Evolutionary conservation across 176 grass and related monocot genomes (phyloP).

Genomic region (Bromus sterilis): DNA sequence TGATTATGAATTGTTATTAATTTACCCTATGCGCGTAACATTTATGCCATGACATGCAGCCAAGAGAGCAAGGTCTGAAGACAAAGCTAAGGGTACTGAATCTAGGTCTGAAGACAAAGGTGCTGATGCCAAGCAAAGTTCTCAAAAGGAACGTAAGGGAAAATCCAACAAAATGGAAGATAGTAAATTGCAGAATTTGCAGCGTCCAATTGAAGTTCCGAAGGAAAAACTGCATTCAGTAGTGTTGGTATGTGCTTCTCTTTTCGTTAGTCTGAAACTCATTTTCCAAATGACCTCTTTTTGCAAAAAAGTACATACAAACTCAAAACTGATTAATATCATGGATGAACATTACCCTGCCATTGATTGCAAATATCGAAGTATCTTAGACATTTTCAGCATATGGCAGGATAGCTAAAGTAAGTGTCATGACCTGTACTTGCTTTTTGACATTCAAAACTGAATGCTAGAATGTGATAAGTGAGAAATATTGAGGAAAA

Average conservation of each 20-base stretch:
- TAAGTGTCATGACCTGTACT: neutral
- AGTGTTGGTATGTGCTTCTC: slow-evolving; percentile 64
- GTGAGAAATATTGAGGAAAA: neutral
- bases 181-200: slow-evolving; percentile 43
- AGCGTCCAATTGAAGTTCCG: slow-evolving; percentile 18
- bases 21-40: neutral
- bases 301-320: neutral
- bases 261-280: neutral
- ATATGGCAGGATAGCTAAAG: neutral
- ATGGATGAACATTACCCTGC: neutral
- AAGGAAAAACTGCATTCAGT: slow-evolving; percentile 60
- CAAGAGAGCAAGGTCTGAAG: slow-evolving; percentile 52
- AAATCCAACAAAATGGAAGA: slow-evolving; percentile 56
- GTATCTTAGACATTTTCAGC: neutral
- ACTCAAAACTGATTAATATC: neutral
- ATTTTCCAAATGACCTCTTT: neutral
- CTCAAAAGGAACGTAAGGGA: slow-evolving; percentile 37
- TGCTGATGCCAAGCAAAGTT: slow-evolving; percentile 18
- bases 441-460: neutral
- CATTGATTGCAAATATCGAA: neutral
- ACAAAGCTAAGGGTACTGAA: slow-evolving; percentile 3
- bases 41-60: slow-evolving; percentile 19
- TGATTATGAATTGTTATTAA: neutral
- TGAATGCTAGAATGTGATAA: neutral
- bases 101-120: slow-evolving; percentile 23